A percentile compares a stretch with the other conserved stretches of the same genome.
phyloP scores from a whole-genome alignment of 306 rosid genomes.

The Luffa acutangula region DNA sequence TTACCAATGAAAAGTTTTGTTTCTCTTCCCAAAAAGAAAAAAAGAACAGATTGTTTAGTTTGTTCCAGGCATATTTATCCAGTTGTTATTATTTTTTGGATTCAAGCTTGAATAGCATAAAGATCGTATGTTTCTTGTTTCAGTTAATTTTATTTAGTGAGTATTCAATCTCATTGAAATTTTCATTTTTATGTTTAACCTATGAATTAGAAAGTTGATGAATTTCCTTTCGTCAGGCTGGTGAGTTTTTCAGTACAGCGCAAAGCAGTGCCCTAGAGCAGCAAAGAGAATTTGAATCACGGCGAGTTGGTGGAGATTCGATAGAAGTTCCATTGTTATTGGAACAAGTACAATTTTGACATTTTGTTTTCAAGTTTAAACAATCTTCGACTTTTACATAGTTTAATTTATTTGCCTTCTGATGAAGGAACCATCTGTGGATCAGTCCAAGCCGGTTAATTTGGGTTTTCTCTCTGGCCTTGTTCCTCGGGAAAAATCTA shows the following conservation, averaged over 20 bases:
- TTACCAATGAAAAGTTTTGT: neutral
- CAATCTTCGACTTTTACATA: slow-evolving; percentile 16
- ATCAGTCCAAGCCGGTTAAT: slow-evolving; percentile 50
- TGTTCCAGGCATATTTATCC: neutral
- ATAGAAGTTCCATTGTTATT: slow-evolving; percentile 69
- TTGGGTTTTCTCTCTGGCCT: slow-evolving; percentile 45
- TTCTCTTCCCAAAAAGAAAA: too few species aligned
- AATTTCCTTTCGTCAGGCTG: slow-evolving; percentile 37
- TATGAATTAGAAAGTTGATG: neutral
- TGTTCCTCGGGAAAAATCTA: slow-evolving; percentile 39
- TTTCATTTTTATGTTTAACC: neutral
- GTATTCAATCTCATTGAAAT: neutral
- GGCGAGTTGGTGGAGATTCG: slow-evolving; percentile 35
- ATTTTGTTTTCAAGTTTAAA: neutral
- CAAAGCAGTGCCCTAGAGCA: slow-evolving; percentile 42
- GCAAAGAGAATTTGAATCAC: slow-evolving; percentile 45
- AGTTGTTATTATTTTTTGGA: neutral
- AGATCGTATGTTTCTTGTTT: neutral
- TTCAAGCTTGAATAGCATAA: neutral
- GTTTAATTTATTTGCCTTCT: slow-evolving; percentile 20
- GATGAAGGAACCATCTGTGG: slow-evolving; percentile 51
- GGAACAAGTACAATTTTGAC: slow-evolving; percentile 10
- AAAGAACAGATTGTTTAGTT: neutral
- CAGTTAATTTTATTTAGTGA: neutral
- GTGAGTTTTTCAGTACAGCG: slow-evolving; percentile 54